Percentiles rank a stretch among this genome's conserved stretches.
Evolutionary conservation across 2,329 filamentous ascomycete genomes (phyloP).

Genomic region (Claviceps monticola): DNA sequence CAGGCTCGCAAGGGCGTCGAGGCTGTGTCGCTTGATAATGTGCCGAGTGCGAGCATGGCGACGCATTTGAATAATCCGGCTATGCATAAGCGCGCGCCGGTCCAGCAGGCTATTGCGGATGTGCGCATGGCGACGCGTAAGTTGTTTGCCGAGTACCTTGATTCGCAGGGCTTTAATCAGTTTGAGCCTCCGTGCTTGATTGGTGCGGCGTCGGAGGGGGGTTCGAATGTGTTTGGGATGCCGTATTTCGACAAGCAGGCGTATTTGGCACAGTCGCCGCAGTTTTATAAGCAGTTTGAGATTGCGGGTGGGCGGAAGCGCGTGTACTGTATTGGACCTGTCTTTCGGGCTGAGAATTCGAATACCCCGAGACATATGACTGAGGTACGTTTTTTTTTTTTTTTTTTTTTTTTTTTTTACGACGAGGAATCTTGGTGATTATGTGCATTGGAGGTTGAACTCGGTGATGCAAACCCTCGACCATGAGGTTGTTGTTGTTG

Average conservation of each 20-base stretch:
- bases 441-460: no score
- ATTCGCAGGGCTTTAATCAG: slow-evolving; percentile 59
- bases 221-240: slow-evolving; percentile 79
- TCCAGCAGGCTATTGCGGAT: slow-evolving; percentile 68
- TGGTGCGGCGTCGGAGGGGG: slow-evolving; percentile 82
- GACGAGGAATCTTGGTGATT: no score
- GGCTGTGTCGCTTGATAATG: slow-evolving; percentile 14
- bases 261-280: slow-evolving; percentile 66
- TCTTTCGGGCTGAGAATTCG: slow-evolving; percentile 76
- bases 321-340: slow-evolving; percentile 66
- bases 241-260: slow-evolving; percentile 81
- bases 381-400: slow-evolving; percentile 32
- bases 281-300: slow-evolving; percentile 80
- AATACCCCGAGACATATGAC: slow-evolving; percentile 79
- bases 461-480: no score
- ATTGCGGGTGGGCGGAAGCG: slow-evolving; percentile 67
- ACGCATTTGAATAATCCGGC: slow-evolving; percentile 84
- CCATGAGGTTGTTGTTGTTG: no score
- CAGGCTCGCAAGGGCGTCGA: slow-evolving; percentile 1
- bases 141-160: slow-evolving; percentile 65
- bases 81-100: slow-evolving; percentile 81
- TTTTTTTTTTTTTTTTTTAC: not conserved
- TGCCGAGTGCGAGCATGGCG: slow-evolving; percentile 63
- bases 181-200: slow-evolving; percentile 86
- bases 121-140: slow-evolving; percentile 43